These are phyloP conservation scores for Cryptococcus sp. DNA, from an alignment of 1,284 basidiomycete genomes.

Conservation along the genomic window DNA sequence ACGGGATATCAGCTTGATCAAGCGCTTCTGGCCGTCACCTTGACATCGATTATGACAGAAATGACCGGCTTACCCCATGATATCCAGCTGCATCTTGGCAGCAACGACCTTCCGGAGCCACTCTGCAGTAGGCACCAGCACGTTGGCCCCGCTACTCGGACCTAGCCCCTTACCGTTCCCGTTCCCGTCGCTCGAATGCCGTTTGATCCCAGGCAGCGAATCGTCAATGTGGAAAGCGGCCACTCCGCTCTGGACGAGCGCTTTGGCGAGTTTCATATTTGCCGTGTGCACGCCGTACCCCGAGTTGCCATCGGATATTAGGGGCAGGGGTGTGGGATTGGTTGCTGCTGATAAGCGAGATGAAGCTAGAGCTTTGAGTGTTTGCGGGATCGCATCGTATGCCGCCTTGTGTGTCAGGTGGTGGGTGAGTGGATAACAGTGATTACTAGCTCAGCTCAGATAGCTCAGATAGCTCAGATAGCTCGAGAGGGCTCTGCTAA, in stretches of 20 bases:
- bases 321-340: conserved; percentile 10
- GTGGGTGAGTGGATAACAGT: no score
- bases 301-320: conserved; percentile 32
- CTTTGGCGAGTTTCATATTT: conserved; percentile 56
- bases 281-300: conserved; percentile 57
- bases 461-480: not conserved
- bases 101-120: conserved; percentile 15
- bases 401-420: conserved; percentile 11
- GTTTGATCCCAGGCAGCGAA: conserved; percentile 8
- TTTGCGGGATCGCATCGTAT: conserved; percentile 20
- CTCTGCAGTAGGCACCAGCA: conserved; percentile 23
- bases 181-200: conserved; percentile 9
- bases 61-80: conserved; percentile 20
- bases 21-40: not conserved
- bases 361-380: conserved; percentile 10
- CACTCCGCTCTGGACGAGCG: conserved; percentile 21
- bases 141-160: not conserved
- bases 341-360: not conserved
- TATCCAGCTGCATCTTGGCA: conserved; percentile 24
- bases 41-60: not conserved
- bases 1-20: not conserved
- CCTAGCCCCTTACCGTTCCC: conserved; percentile 3
- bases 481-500: not conserved
- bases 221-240: conserved; percentile 27
- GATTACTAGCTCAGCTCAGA: not conserved